A percentile compares a stretch with the other conserved stretches of the same genome.
Evolutionary conservation across 345 rosid genomes (phyloP).

Genomic region (Chamaenerion angustifolium): DNA sequence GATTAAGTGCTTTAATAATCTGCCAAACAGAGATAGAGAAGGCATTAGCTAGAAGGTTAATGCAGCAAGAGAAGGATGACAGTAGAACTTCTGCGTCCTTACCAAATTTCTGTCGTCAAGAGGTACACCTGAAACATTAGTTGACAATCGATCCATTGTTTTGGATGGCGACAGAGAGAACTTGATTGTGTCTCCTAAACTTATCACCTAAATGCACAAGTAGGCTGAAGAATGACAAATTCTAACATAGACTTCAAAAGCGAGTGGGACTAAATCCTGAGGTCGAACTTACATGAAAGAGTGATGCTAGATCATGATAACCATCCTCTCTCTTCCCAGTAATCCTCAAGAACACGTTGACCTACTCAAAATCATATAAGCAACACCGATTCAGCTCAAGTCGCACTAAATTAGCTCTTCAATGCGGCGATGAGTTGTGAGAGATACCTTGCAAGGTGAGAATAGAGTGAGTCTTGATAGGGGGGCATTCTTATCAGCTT

Average conservation of each 20-base stretch:
- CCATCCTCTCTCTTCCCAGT: constrained; percentile 81
- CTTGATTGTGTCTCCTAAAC: constrained; percentile 77
- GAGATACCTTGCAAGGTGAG: constrained; percentile 89
- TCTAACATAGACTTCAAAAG: background rate
- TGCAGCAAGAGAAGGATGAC: background rate
- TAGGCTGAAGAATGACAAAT: background rate
- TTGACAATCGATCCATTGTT: constrained; percentile 57
- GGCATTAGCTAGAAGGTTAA: background rate
- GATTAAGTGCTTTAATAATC: constrained; percentile 91
- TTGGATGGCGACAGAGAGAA: constrained; percentile 83
- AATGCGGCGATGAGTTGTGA: background rate
- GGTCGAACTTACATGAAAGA: constrained; percentile 58
- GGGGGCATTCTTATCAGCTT: constrained; percentile 71
- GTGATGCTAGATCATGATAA: constrained; percentile 88
- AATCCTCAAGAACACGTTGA: constrained; percentile 87
- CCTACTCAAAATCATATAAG: constrained; percentile 21
- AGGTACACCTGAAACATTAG: constrained; percentile 77
- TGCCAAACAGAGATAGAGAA: constrained; percentile 19
- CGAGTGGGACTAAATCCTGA: background rate
- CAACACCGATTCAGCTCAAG: background rate
- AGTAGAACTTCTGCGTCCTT: constrained; percentile 2
- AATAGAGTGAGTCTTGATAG: constrained; percentile 82
- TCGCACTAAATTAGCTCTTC: background rate
- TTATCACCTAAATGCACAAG: constrained; percentile 44
- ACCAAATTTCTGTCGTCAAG: constrained; percentile 73